Percentiles rank a stretch among this genome's conserved stretches.
These are phyloP conservation scores for Massarina eburnea DNA, from an alignment of 2,329 filamentous ascomycete species.

Conservation along the genomic window DNA sequence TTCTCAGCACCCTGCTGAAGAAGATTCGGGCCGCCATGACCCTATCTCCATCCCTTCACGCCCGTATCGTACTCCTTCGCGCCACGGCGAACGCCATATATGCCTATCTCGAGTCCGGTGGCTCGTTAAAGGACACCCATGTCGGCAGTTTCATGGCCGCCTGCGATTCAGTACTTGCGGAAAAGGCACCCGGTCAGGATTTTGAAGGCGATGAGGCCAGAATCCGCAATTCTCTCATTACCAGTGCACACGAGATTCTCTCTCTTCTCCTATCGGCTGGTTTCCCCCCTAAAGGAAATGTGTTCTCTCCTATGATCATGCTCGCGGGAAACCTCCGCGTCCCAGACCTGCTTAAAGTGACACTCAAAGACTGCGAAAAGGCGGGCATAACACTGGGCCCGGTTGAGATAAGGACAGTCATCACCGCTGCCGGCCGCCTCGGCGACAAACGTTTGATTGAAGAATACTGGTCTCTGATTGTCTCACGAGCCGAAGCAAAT, in stretches of 20 bases:
- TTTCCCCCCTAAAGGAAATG: conserved; percentile 17
- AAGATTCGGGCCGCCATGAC: conserved; percentile 30
- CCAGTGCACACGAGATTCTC: conserved; percentile 26
- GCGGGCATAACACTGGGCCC: conserved; percentile 20
- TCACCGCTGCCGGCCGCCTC: conserved; percentile 34
- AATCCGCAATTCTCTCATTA: conserved; percentile 26
- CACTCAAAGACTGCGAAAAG: conserved; percentile 26
- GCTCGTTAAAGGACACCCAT: conserved; percentile 36
- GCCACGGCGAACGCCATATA: conserved; percentile 47
- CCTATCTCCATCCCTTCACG: conserved; percentile 15
- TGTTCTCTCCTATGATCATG: conserved; percentile 31
- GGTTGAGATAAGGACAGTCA: conserved; percentile 22
- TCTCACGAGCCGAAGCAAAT: conserved; percentile 21
- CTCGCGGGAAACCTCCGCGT: conserved; percentile 30
- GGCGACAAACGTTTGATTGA: conserved; percentile 26
- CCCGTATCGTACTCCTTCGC: conserved; percentile 31
- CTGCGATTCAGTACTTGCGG: conserved; percentile 33
- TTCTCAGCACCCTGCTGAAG: conserved; percentile 37
- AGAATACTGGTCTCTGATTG: conserved; percentile 32
- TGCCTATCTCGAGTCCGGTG: conserved; percentile 45
- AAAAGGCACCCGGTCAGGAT: conserved; percentile 15
- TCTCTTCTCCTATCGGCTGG: conserved; percentile 32
- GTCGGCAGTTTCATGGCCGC: conserved; percentile 42
- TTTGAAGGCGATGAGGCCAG: conserved; percentile 18
- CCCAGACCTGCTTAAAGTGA: conserved; percentile 24